A percentile compares a stretch with the other conserved stretches of the same genome.
Conservation (phyloP, 139 green algal species). For the Penium margaritaceum region DNA sequence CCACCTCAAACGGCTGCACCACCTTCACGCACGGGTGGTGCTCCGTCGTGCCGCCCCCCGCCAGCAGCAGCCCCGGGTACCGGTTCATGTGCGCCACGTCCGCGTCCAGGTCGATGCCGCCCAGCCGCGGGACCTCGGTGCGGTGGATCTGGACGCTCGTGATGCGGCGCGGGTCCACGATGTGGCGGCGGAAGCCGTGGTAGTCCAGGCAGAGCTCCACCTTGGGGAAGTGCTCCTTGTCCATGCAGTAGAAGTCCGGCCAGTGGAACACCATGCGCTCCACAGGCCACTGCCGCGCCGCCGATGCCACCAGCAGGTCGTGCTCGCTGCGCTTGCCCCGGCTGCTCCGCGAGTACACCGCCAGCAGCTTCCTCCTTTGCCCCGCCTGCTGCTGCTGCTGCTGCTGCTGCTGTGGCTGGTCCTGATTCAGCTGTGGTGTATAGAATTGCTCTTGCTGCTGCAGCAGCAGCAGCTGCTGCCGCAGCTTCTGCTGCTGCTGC, state of each 20-base stretch:
- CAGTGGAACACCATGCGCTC: conserved; percentile 34
- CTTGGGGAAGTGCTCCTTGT: conserved; percentile 27
- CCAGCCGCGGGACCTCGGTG: conserved; percentile 4
- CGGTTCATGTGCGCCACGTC: conserved; percentile 14
- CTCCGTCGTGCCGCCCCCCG: background rate
- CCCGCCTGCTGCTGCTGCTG: no score
- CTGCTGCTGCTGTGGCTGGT: no score
- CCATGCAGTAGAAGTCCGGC: conserved; percentile 29
- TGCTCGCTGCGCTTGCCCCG: no score
- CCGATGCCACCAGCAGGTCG: no score
- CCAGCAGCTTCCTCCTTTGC: no score
- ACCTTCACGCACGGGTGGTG: conserved; percentile 1
- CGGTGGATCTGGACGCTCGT: conserved; percentile 31
- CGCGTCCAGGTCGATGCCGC: conserved; percentile 30
- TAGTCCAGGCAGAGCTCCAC: conserved; percentile 34
- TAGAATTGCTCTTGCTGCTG: no score
- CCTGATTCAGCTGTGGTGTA: no score
- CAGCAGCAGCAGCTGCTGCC: no score
- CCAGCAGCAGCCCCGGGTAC: conserved; percentile 15
- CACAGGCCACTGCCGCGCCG: conserved; percentile 12
- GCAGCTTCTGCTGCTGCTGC: no score
- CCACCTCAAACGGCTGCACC: conserved; percentile 4
- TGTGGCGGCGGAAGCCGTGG: conserved; percentile 20
- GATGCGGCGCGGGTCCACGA: conserved; percentile 13
- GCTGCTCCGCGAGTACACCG: no score